Evolutionary conservation across 2,329 filamentous ascomycete genomes (phyloP).

Genomic region (Monilinia vaccinii-corymbosi): DNA sequence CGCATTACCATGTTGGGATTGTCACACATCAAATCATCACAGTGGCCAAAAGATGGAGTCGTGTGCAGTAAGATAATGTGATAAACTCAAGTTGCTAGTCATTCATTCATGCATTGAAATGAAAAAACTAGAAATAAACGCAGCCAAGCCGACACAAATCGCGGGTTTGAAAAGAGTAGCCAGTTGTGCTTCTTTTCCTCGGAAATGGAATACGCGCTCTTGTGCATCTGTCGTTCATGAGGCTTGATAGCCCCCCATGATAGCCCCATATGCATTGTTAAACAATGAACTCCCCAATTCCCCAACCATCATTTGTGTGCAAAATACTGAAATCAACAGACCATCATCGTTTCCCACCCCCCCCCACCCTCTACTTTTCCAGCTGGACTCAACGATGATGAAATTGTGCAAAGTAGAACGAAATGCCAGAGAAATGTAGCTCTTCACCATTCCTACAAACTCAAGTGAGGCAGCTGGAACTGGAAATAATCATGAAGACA

Average conservation of each 20-base stretch:
- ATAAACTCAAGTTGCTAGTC: no score
- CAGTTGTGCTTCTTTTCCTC: not conserved
- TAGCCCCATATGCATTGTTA: slow-evolving; percentile 12
- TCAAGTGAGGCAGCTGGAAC: slow-evolving; percentile 15
- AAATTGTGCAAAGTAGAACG: not conserved
- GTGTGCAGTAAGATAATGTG: no score
- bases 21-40: no score
- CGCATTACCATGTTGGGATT: no score
- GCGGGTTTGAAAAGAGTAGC: not conserved
- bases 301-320: slow-evolving; percentile 11
- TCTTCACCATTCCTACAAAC: slow-evolving; percentile 2
- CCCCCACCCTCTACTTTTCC: no score
- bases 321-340: slow-evolving; percentile 10
- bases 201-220: not conserved
- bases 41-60: no score
- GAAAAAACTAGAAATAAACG: not conserved
- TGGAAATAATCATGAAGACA: slow-evolving; percentile 24
- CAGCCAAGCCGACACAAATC: not conserved
- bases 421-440: slow-evolving; percentile 18
- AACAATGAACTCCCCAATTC: slow-evolving; percentile 12
- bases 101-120: not conserved
- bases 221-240: not conserved
- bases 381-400: no score
- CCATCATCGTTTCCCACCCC: slow-evolving; percentile 14
- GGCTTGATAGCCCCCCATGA: slow-evolving; percentile 13